Percentiles rank a stretch among this genome's conserved stretches.
phyloP scores from a whole-genome alignment of 2,329 filamentous ascomycete genomes.

The Aspergillus floridensis region DNA sequence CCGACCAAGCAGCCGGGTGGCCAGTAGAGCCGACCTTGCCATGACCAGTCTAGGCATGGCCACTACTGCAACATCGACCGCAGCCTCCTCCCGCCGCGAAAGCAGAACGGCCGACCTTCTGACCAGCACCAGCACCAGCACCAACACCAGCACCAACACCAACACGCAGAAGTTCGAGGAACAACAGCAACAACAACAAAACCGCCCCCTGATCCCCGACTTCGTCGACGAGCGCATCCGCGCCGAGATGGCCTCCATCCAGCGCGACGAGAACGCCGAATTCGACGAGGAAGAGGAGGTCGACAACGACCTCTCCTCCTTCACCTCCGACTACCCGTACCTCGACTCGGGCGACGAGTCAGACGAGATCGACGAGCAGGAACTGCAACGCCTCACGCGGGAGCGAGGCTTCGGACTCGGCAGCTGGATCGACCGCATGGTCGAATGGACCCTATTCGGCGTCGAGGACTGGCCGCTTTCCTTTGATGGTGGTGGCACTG shows the following conservation, averaged over 20 bases:
- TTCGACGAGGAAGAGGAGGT: conserved; percentile 14
- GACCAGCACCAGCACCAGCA: neutral
- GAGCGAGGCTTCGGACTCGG: conserved; percentile 56
- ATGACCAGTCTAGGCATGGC: conserved; percentile 20
- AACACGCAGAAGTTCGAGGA: neutral
- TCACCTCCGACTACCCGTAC: conserved; percentile 15
- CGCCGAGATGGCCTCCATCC: conserved; percentile 38
- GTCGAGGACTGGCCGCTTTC: conserved; percentile 46
- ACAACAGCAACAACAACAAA: neutral
- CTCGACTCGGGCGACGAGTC: conserved; percentile 20
- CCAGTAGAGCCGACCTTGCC: conserved; percentile 24
- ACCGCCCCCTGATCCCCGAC: conserved; percentile 40
- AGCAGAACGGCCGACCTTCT: neutral
- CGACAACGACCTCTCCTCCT: conserved; percentile 16
- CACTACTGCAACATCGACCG: neutral
- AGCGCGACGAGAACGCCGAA: conserved; percentile 11
- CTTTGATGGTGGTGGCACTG: neutral
- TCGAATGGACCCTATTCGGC: conserved; percentile 57
- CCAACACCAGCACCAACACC: too few relatives aligned
- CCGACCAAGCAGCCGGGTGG: conserved; percentile 30
- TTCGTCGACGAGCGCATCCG: conserved; percentile 49
- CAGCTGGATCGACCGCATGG: conserved; percentile 56
- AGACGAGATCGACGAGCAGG: conserved; percentile 51
- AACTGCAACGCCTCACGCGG: conserved; percentile 52
- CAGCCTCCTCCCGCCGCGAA: neutral